phyloP scores from a whole-genome alignment of 371 early-diverging fungal species.

The Coemansia sp. region DNA sequence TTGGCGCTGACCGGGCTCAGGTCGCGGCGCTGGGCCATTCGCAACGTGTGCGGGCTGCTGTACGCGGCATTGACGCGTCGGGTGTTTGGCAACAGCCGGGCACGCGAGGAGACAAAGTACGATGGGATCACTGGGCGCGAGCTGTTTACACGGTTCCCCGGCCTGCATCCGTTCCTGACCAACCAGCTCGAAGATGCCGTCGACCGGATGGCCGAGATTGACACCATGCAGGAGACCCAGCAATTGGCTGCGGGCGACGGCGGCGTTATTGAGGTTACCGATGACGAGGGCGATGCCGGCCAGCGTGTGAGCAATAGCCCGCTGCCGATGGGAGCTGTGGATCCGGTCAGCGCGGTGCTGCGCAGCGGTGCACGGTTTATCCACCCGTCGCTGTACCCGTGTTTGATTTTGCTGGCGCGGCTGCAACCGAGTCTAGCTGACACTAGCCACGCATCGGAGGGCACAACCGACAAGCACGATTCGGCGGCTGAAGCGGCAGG shows the following conservation, averaged over 20 bases:
- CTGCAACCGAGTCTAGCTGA: conserved; percentile 66
- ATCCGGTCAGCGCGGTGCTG: conserved; percentile 21
- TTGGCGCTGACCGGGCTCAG: conserved; percentile 78
- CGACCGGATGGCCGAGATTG: conserved; percentile 37
- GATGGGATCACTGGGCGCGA: conserved; percentile 86
- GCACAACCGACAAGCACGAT: neutral
- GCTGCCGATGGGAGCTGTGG: neutral
- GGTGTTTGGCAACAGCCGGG: conserved; percentile 80
- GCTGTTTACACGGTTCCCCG: conserved; percentile 85
- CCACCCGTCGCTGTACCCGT: conserved; percentile 77
- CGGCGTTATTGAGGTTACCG: neutral
- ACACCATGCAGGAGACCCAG: conserved; percentile 7
- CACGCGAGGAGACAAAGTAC: conserved; percentile 66
- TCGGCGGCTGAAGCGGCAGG: conserved; percentile 11
- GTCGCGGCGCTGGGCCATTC: conserved; percentile 86
- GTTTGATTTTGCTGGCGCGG: conserved; percentile 71
- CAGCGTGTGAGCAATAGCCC: neutral
- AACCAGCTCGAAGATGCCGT: conserved; percentile 69
- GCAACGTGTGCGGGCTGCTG: conserved; percentile 93
- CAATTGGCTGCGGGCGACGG: neutral
- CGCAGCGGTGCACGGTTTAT: conserved; percentile 54
- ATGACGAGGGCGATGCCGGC: neutral
- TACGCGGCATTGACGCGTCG: conserved; percentile 82
- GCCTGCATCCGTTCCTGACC: conserved; percentile 73
- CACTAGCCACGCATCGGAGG: neutral